These are phyloP conservation scores for Talinum fruticosum DNA, from an alignment of 148 eudicot species.

Conservation along the genomic window DNA sequence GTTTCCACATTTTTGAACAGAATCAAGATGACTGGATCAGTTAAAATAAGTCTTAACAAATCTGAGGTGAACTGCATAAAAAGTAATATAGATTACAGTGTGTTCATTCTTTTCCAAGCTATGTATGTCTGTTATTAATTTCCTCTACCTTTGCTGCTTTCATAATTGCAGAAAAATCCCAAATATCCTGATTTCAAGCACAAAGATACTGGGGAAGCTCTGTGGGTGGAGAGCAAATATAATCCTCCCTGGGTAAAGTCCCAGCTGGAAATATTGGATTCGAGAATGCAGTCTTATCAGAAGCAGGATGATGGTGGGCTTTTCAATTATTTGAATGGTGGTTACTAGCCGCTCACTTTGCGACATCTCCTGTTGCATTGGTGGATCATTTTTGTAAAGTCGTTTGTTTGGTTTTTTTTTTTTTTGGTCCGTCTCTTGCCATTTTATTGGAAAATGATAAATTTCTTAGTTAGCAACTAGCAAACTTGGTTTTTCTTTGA, in stretches of 20 bases:
- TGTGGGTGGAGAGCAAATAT: slow-evolving; percentile 75
- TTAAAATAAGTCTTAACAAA: too few species aligned
- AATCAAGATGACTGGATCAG: too few species aligned
- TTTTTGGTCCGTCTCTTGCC: not conserved
- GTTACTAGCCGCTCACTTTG: slow-evolving; percentile 30
- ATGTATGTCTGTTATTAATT: slow-evolving; percentile 15
- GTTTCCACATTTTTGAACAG: too few species aligned
- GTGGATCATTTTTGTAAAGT: slow-evolving; percentile 13
- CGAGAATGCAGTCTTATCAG: slow-evolving; percentile 58
- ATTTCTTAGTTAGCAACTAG: not conserved
- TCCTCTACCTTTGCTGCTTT: too few species aligned
- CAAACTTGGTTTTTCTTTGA: slow-evolving; percentile 7
- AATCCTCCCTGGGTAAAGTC: slow-evolving; percentile 94
- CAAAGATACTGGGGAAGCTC: slow-evolving; percentile 92
- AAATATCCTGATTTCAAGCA: slow-evolving; percentile 94
- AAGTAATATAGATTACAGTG: too few species aligned
- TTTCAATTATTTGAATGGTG: slow-evolving; percentile 35
- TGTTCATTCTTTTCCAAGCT: too few species aligned
- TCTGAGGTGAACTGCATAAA: too few species aligned
- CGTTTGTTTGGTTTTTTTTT: not conserved
- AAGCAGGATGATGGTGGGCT: slow-evolving; percentile 37
- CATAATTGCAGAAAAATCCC: slow-evolving; percentile 64
- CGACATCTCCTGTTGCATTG: slow-evolving; percentile 4
- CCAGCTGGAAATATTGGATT: slow-evolving; percentile 65
- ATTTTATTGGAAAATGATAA: not conserved